Conservation (phyloP, 139 green algal genomes). For the Tetraselmis chui region DNA sequence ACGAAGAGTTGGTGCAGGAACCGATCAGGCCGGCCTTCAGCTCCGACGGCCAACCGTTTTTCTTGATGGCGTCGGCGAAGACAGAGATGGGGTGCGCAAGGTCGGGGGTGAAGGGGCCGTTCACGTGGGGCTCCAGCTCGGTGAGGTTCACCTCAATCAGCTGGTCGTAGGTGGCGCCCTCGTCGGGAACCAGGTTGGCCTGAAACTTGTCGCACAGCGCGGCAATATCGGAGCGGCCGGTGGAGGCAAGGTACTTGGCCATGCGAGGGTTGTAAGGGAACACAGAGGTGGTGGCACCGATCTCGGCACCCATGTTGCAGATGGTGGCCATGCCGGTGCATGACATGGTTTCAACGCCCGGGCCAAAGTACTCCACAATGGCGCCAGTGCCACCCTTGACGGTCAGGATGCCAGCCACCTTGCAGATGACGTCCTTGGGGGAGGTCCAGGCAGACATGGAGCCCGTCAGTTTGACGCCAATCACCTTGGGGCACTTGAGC, state of each 20-base stretch:
- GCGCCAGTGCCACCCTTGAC: conserved; percentile 92
- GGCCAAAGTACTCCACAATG: conserved; percentile 93
- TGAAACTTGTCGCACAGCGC: conserved; percentile 67
- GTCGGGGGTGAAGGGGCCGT: conserved; percentile 92
- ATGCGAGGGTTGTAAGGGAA: conserved; percentile 91
- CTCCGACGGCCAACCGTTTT: conserved; percentile 69
- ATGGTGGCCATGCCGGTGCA: conserved; percentile 95
- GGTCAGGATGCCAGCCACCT: conserved; percentile 88
- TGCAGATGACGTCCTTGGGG: conserved; percentile 94
- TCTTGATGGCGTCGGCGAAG: conserved; percentile 64
- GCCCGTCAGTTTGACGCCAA: conserved; percentile 86
- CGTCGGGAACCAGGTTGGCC: conserved; percentile 70
- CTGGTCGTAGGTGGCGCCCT: conserved; percentile 81
- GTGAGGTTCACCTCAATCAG: conserved; percentile 91
- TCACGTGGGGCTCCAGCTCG: conserved; percentile 90
- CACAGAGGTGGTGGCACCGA: conserved; percentile 91
- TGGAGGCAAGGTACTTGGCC: conserved; percentile 87
- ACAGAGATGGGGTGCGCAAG: conserved; percentile 68
- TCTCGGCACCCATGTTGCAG: conserved; percentile 97
- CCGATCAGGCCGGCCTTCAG: conserved; percentile 83
- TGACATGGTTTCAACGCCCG: conserved; percentile 80
- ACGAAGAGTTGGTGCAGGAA: conserved; percentile 87
- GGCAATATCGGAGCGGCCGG: conserved; percentile 53
- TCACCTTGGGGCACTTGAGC: conserved; percentile 86
- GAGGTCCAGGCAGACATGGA: conserved; percentile 82